phyloP scores from a whole-genome alignment of 805 yeast species.

The Kuraishia ogatae region DNA sequence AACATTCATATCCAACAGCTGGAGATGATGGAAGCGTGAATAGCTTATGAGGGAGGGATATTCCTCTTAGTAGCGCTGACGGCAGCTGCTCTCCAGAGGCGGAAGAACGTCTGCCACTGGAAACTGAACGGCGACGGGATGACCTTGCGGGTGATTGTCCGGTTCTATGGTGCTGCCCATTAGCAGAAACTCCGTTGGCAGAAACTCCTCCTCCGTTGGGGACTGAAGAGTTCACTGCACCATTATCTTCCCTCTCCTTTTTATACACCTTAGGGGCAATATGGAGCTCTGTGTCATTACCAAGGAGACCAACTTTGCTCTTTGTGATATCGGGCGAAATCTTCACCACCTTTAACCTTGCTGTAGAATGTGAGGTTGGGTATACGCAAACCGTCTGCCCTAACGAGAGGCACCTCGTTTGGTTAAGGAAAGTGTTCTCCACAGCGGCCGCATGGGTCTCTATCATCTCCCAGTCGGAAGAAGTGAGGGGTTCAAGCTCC shows the following conservation, averaged over 20 bases:
- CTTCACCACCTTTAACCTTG: conserved; percentile 44
- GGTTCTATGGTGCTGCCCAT: background rate
- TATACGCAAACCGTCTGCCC: conserved; percentile 58
- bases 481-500: conserved; percentile 66
- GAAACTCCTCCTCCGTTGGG: conserved; percentile 3
- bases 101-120: conserved; percentile 20
- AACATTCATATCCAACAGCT: conserved; percentile 29
- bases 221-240: conserved; percentile 12
- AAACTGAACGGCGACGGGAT: conserved; percentile 13
- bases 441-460: conserved; percentile 73
- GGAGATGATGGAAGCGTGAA: conserved; percentile 1
- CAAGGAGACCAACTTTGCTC: conserved; percentile 29
- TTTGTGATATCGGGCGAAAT: conserved; percentile 10
- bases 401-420: conserved; percentile 64
- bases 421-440: conserved; percentile 68
- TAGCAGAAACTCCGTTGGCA: conserved; percentile 8
- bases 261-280: conserved; percentile 59
- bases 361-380: conserved; percentile 52
- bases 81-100: conserved; percentile 1
- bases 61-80: conserved; percentile 11
- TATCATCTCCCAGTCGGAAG: conserved; percentile 86
- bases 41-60: conserved; percentile 44
- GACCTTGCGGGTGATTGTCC: background rate
- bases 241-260: conserved; percentile 12
- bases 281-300: conserved; percentile 26